A percentile compares a stretch with the other conserved stretches of the same genome.
Evolutionary conservation across 192 early-diverging fungal genomes (phyloP).

Genomic region (Gorgonomyces haynaldii): DNA sequence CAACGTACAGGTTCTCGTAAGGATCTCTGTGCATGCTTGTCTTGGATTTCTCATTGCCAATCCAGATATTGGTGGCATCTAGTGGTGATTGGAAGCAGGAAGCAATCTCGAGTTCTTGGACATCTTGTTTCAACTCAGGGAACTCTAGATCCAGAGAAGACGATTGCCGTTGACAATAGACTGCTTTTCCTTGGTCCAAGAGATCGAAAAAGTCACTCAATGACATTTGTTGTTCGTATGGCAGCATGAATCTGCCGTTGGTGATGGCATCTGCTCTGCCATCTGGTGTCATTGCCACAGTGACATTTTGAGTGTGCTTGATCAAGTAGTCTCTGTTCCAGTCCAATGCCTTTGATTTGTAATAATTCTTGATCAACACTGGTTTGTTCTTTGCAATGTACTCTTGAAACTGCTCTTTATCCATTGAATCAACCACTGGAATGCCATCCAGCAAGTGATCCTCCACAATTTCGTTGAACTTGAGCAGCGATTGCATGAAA

Average conservation of each 20-base stretch:
- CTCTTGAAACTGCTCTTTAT: no score
- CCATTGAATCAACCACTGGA: no score
- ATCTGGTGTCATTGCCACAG: conserved; percentile 36
- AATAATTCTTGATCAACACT: not conserved
- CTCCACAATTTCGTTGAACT: no score
- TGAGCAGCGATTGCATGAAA: no score
- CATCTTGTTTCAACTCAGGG: conserved; percentile 15
- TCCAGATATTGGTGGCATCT: conserved; percentile 47
- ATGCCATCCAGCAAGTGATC: no score
- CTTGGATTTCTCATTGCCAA: conserved; percentile 18
- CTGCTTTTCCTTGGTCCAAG: conserved; percentile 12
- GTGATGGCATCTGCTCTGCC: conserved; percentile 34
- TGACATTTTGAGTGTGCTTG: conserved; percentile 12
- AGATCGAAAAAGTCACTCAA: conserved; percentile 16
- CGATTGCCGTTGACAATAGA: conserved; percentile 38
- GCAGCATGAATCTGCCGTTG: conserved; percentile 29
- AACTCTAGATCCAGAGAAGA: conserved; percentile 26
- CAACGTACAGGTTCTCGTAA: conserved; percentile 44
- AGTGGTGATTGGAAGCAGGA: conserved; percentile 8
- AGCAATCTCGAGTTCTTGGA: conserved; percentile 22
- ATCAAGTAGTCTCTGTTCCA: conserved; percentile 26
- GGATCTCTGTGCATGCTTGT: conserved; percentile 43
- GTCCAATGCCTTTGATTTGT: no score
- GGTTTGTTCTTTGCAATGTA: conserved; percentile 1
- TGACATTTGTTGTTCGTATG: conserved; percentile 21